phyloP scores from a whole-genome alignment of 345 rosid species.

The Pistacia integerrima region DNA sequence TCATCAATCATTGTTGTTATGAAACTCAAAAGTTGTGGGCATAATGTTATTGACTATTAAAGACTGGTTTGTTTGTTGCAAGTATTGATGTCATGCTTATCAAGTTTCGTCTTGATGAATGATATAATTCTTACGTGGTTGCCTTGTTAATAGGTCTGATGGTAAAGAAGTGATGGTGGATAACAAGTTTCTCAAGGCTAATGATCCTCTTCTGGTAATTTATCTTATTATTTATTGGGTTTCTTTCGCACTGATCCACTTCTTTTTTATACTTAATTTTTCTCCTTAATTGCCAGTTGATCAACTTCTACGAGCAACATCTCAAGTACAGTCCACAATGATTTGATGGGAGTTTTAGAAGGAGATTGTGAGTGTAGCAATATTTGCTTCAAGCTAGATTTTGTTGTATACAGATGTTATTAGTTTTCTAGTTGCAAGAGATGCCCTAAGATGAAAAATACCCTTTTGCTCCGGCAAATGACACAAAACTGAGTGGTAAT shows the following conservation, averaged over 20 bases:
- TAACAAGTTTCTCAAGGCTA: constrained; percentile 81
- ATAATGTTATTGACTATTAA: background rate
- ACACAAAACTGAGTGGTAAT: constrained; percentile 1
- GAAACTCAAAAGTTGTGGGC: background rate
- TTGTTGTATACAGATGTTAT: constrained; percentile 25
- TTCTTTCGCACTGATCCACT: background rate
- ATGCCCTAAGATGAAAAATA: constrained; percentile 12
- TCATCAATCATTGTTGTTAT: background rate
- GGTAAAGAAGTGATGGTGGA: constrained; percentile 86
- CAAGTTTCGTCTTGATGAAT: background rate
- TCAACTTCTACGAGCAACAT: constrained; percentile 90
- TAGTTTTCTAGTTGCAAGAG: constrained; percentile 26
- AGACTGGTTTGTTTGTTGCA: background rate
- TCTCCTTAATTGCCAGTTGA: constrained; percentile 51
- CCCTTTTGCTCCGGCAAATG: background rate
- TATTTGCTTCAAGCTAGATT: constrained; percentile 13
- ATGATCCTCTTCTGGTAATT: constrained; percentile 85
- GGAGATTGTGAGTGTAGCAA: constrained; percentile 8
- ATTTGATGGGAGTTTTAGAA: constrained; percentile 19
- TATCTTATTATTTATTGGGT: background rate
- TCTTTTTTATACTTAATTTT: background rate
- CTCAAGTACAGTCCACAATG: constrained; percentile 68
- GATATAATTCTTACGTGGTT: background rate
- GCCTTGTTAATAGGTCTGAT: constrained; percentile 62
- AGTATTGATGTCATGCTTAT: background rate